These are phyloP conservation scores for Aspergillus puulaauensis DNA, from an alignment of 2,329 filamentous ascomycete genomes.

Conservation along the genomic window DNA sequence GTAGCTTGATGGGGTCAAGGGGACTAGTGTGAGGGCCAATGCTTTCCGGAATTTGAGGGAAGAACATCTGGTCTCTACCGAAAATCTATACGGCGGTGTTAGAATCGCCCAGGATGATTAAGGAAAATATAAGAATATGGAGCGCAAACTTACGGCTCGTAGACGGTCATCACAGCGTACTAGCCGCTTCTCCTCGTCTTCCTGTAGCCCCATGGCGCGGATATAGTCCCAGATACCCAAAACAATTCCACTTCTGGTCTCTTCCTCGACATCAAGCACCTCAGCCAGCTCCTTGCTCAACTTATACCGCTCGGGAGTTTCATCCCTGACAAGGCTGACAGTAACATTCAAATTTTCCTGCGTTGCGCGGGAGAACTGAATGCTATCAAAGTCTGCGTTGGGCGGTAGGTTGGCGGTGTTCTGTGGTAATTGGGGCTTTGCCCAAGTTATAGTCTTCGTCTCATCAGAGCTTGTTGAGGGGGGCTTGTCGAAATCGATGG, in stretches of 20 bases:
- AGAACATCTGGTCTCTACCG: conserved; percentile 72
- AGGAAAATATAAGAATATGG: background rate
- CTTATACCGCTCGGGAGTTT: conserved; percentile 80
- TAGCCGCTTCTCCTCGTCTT: conserved; percentile 90
- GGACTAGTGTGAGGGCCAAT: conserved; percentile 75
- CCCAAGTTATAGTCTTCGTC: conserved; percentile 70
- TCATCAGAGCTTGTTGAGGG: conserved; percentile 43
- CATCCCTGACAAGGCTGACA: conserved; percentile 81
- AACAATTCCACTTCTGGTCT: conserved; percentile 81
- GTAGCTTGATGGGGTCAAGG: conserved; percentile 76
- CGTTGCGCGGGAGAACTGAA: conserved; percentile 86
- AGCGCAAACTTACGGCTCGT: conserved; percentile 60
- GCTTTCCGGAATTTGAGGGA: conserved; percentile 80
- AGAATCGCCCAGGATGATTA: background rate
- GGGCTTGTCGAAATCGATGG: conserved; percentile 51
- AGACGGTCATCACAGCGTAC: conserved; percentile 87
- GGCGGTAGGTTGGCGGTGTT: conserved; percentile 56
- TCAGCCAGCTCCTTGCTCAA: conserved; percentile 78
- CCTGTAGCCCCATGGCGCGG: conserved; percentile 78
- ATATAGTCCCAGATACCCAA: conserved; percentile 97
- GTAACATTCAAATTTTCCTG: conserved; percentile 92
- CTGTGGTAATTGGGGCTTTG: conserved; percentile 65
- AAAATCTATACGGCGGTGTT: conserved; percentile 59
- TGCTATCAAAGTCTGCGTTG: conserved; percentile 79
- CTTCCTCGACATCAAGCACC: conserved; percentile 81